Conservation (phyloP, 495 filamentous ascomycete species). For the Hypoxylon trugodes region DNA sequence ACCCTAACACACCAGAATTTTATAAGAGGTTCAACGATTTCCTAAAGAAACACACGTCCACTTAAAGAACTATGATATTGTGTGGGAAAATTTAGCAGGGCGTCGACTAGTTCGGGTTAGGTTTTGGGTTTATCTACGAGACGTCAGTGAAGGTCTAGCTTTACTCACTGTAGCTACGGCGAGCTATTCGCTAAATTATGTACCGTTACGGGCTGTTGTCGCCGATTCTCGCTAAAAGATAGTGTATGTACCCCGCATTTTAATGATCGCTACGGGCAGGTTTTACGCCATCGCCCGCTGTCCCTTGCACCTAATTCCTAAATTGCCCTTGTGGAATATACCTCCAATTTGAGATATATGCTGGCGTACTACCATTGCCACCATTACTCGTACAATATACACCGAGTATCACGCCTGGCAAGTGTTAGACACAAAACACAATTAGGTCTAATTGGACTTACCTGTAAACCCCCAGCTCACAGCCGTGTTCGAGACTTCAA, state of each 20-base stretch:
- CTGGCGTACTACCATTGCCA: constrained; percentile 48
- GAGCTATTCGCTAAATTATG: no score
- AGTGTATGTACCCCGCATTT: no score
- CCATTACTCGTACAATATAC: constrained; percentile 64
- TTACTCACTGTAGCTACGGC: no score
- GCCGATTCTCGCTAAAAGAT: no score
- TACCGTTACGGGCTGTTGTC: no score
- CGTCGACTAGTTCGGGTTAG: neutral
- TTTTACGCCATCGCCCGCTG: no score
- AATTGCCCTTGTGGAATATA: constrained; percentile 56
- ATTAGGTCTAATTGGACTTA: constrained; percentile 16
- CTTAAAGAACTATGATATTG: no score
- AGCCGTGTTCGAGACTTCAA: constrained; percentile 49
- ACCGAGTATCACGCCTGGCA: constrained; percentile 51
- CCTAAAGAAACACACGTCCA: constrained; percentile 23
- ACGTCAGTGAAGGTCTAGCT: no score
- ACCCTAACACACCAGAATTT: constrained; percentile 28
- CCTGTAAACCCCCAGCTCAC: constrained; percentile 63
- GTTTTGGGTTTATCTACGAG: no score
- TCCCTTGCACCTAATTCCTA: no score
- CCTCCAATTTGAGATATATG: constrained; percentile 57
- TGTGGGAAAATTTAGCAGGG: no score
- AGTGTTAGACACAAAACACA: constrained; percentile 8
- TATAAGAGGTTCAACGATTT: constrained; percentile 35
- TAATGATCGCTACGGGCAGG: no score